Conservation (phyloP, 176 grass and related monocot species). For the Ensete glaucum region DNA sequence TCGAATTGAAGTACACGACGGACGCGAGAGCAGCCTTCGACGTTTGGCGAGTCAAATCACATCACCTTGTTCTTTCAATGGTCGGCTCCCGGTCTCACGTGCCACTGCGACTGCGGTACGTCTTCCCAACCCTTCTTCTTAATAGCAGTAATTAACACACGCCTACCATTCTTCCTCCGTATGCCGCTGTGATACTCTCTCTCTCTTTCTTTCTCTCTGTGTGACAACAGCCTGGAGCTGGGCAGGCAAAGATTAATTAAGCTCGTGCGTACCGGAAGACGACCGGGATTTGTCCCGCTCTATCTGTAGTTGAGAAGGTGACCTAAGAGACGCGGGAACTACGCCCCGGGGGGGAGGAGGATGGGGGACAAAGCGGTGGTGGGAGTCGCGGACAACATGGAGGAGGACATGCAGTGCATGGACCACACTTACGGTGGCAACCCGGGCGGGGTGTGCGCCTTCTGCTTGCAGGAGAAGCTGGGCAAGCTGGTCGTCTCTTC, state of each 20-base stretch:
- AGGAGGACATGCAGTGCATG: constrained; percentile 61
- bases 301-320: background rate
- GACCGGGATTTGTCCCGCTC: background rate
- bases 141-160: too few relatives aligned
- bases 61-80: background rate
- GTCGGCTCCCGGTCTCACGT: background rate
- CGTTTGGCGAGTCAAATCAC: background rate
- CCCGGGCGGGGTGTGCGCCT: constrained; percentile 80
- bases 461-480: constrained; percentile 98
- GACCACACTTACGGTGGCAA: constrained; percentile 79
- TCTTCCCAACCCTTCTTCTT: background rate
- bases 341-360: background rate
- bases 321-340: background rate
- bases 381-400: constrained; percentile 15
- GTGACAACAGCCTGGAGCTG: too few relatives aligned
- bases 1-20: too few relatives aligned
- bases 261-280: background rate
- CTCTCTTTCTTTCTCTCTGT: too few relatives aligned
- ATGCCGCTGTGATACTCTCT: too few relatives aligned
- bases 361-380: constrained; percentile 9
- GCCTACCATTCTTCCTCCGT: background rate
- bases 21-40: too few relatives aligned
- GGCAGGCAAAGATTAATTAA: too few relatives aligned
- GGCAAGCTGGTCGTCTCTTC: constrained; percentile 85
- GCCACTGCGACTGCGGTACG: background rate